phyloP scores from a whole-genome alignment of 140 eudicot genomes.

The Bidens hawaiensis region DNA sequence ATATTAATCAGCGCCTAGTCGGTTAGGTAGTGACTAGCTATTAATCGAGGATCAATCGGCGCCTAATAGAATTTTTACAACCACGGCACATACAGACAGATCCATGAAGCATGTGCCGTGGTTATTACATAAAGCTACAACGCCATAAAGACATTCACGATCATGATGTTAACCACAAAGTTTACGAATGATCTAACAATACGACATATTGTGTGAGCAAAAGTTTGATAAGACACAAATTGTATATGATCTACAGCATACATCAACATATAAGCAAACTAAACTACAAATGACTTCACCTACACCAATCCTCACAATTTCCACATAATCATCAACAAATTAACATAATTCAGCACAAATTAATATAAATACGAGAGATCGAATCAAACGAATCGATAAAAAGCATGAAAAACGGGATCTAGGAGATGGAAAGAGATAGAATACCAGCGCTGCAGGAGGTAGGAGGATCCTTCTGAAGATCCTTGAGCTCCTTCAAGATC shows the following conservation, averaged over 20 bases:
- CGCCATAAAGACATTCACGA: not conserved
- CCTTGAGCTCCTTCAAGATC: slow-evolving; percentile 55
- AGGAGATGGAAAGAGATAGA: not conserved
- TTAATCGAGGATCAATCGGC: too few relatives aligned
- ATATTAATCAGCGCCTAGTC: too few relatives aligned
- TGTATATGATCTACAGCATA: slow-evolving; percentile 13
- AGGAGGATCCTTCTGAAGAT: slow-evolving; percentile 67
- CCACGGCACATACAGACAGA: not conserved
- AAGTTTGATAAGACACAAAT: slow-evolving; percentile 1
- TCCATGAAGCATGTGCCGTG: not conserved
- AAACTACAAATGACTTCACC: not conserved
- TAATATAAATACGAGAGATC: slow-evolving; percentile 18
- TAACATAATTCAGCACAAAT: too few relatives aligned
- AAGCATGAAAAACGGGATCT: not conserved
- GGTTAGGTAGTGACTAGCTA: too few relatives aligned
- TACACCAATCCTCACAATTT: not conserved
- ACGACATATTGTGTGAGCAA: not conserved
- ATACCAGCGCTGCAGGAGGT: slow-evolving; percentile 65
- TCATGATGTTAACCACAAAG: not conserved
- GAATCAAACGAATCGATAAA: not conserved
- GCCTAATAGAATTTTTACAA: too few relatives aligned
- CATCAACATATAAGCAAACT: slow-evolving; percentile 2
- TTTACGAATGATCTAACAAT: not conserved
- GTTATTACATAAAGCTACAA: slow-evolving; percentile 8
- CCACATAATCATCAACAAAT: not conserved